Evolutionary conservation across 768 basidiomycete species (phyloP), one percentile per base, ranked within the genome.

Genomic region (Gloeopeniophorella convolvens): DNA sequence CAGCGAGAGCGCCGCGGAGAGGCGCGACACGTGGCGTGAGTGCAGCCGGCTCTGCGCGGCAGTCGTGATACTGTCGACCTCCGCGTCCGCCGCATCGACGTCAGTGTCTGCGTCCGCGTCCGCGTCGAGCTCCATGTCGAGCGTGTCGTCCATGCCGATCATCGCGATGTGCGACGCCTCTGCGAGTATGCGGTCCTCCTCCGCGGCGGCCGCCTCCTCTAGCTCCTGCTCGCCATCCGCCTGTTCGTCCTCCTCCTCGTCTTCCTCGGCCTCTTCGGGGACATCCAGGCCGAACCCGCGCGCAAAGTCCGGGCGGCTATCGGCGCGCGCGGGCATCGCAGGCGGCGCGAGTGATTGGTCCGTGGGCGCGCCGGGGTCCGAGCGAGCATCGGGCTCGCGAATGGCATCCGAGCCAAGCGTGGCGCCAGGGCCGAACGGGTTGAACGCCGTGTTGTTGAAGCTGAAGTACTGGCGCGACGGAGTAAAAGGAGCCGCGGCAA

Each of bases 241-340:
- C 24, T 30, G 24, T 64, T 3, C 60, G 51, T 36, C 60, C 63
- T 15, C 63, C n/a, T 49, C 70, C 42, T 77, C 74, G 42, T 75
- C 77, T 51, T 72, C 74, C 34, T 88, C 86, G 31, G 77, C 81
- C 60, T 89, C 87, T 51, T 86, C 81, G 3, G 86, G 82, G 50
- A 81, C 78, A 54, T 91, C 87, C 48, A 92, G 62, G 10, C 89
- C 87, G 66, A 91, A 92, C 5, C 89, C 89, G 53, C 83, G 76
- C 42, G 69, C 66, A 61, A 90, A 92, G 64, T 92, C 88, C 4
- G 84, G 79, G 30, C 79, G 73, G 36, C 73, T 81, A 49, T 75
- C 69, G 6, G 75, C 72, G 16, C 72, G 72, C 20, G 73, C 36
- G 13, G 53, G 57, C 37, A 74, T 59, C 31, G 72, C 64, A 49